phyloP scores from a whole-genome alignment of 805 yeast genomes.

The Millerozyma acaciae region DNA sequence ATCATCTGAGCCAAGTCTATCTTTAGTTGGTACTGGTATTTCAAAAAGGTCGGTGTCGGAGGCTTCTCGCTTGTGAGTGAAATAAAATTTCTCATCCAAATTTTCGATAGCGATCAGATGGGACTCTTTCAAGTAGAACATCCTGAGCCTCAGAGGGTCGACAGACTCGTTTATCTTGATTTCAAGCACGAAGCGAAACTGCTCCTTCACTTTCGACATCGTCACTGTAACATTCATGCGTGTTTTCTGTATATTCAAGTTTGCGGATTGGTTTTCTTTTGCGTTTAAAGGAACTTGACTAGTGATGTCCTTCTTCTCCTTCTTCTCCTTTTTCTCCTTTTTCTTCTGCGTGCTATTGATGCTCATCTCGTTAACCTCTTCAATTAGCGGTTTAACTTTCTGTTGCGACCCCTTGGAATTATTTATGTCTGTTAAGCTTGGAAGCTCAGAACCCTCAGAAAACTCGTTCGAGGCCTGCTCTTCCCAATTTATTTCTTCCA shows the following conservation, averaged over 20 bases:
- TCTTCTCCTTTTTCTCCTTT: background rate
- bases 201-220: background rate
- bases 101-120: slow-evolving; percentile 10
- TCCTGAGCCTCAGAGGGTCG: background rate
- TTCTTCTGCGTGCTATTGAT: slow-evolving; percentile 1
- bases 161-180: background rate
- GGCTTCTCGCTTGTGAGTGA: slow-evolving; percentile 4
- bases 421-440: slow-evolving; percentile 26
- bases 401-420: slow-evolving; percentile 8
- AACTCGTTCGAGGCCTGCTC: slow-evolving; percentile 14
- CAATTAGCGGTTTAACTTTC: slow-evolving; percentile 44
- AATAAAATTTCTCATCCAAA: slow-evolving; percentile 11
- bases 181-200: background rate
- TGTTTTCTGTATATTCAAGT: background rate
- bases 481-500: slow-evolving; percentile 36
- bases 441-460: slow-evolving; percentile 18
- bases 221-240: background rate
- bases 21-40: slow-evolving; percentile 9
- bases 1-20: slow-evolving; percentile 1
- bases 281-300: background rate
- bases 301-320: background rate
- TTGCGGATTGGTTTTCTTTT: background rate
- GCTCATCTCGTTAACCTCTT: slow-evolving; percentile 41
- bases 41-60: slow-evolving; percentile 2
- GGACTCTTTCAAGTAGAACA: slow-evolving; percentile 5